Base-by-base conservation (phyloP, 202 grass and related monocot genomes). In the Panicum virgatum region DNA sequence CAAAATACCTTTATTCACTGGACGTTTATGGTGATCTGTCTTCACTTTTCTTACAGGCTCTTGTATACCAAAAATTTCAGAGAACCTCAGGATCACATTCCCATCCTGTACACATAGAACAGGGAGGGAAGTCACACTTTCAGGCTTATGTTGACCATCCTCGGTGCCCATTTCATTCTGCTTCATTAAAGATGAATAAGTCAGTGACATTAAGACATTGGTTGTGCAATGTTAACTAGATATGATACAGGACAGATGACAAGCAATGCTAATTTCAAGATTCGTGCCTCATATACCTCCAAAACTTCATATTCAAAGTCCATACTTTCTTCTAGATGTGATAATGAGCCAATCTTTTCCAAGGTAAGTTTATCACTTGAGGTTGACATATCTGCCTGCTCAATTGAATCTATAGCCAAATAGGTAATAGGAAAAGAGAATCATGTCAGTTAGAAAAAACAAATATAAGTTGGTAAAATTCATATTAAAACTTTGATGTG, bases 11-110 rank as follows among this genome's bases (percentile, higher is more conserved):
- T 89, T 94, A 80, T 84, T 88, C 67, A 83, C 61, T 54, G 81
- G 58, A 32, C 50, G 74, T 50, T 84, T 91, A 70, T 86, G 88
- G 72, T 82, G 87, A 78, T 89, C 80, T 26, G 86, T 95, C 69
- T 80, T 93, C 51, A 69, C 69, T 85, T 90, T 94, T 86, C 80
- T 95, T 78, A 76, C 53, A 89, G 90, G 85, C 47, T 91, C 96
- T 63, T 91, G 88, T 25, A 80, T 76, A 74, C 96, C 92, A 88
- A 98, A 98, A 80, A 98, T 95, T 88, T 98, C 96, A 82, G 96
- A 90, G 84, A 98, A 98, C 77, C 66, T 98, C 80, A 98, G 81
- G 68, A 98, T 94, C 44, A 86, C 90, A 42, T 61, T 79, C 43
- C 92, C 96, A 85, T 93, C 87, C 65, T 98, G 92, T 77, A 93